These are phyloP conservation scores for Penicillium crustosum DNA, from an alignment of 2,329 filamentous ascomycete species.

Conservation along the genomic window DNA sequence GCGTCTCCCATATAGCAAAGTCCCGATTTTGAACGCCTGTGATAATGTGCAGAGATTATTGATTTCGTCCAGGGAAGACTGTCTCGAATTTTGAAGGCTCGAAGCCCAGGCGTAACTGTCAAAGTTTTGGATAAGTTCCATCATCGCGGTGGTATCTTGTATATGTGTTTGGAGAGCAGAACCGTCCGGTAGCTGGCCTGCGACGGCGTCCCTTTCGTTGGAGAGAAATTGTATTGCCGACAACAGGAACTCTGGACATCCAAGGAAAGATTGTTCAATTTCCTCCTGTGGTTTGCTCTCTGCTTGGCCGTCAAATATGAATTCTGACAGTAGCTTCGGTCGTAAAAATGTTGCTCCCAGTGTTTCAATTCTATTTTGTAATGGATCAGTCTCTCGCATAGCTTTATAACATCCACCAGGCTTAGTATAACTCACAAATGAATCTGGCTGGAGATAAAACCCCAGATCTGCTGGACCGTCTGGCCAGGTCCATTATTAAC, in stretches of 20 bases:
- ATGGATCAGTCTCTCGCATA: not conserved
- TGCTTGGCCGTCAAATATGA: slow-evolving; percentile 14
- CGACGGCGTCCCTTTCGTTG: slow-evolving; percentile 27
- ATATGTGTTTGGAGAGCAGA: slow-evolving; percentile 4
- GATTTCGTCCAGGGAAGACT: slow-evolving; percentile 16
- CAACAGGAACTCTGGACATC: slow-evolving; percentile 37
- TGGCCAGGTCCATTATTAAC: slow-evolving; percentile 25
- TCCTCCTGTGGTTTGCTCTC: slow-evolving; percentile 23
- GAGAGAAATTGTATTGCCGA: slow-evolving; percentile 31
- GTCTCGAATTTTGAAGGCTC: slow-evolving; percentile 16
- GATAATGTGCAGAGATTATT: slow-evolving; percentile 29
- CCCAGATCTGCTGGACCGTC: slow-evolving; percentile 30
- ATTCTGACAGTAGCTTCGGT: slow-evolving; percentile 31
- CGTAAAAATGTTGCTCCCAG: slow-evolving; percentile 36
- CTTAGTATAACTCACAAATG: slow-evolving; percentile 24
- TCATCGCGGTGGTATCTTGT: slow-evolving; percentile 15
- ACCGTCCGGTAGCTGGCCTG: slow-evolving; percentile 6
- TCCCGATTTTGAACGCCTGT: slow-evolving; percentile 31
- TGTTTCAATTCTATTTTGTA: slow-evolving; percentile 31
- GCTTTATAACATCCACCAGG: not conserved
- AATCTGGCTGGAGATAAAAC: slow-evolving; percentile 34
- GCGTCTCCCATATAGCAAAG: slow-evolving; percentile 34
- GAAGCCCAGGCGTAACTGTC: slow-evolving; percentile 31
- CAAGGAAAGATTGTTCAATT: slow-evolving; percentile 38
- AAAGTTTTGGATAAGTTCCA: slow-evolving; percentile 25